Percentiles rank a stretch among this genome's conserved stretches.
Evolutionary conservation across 1,139 yeast species (phyloP).

Genomic region (Yamadazyma membranifaciens): DNA sequence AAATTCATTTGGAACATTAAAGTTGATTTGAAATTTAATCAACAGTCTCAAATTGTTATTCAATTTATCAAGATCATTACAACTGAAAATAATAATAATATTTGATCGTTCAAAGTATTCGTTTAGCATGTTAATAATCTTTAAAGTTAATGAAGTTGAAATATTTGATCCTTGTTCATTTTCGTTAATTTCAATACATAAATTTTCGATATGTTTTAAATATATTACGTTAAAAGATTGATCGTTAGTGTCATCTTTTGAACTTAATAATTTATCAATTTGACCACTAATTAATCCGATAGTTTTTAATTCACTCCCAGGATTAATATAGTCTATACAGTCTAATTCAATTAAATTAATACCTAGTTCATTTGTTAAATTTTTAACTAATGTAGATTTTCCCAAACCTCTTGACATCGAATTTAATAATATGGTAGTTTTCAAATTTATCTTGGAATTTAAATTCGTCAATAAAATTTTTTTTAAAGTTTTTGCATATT

Average conservation of each 20-base stretch:
- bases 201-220: slow-evolving; percentile 70
- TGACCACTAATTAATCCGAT: slow-evolving; percentile 77
- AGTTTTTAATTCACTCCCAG: slow-evolving; percentile 76
- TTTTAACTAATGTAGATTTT: slow-evolving; percentile 61
- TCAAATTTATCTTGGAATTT: slow-evolving; percentile 39
- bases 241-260: slow-evolving; percentile 6
- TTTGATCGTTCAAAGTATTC: slow-evolving; percentile 44
- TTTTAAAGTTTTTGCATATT: slow-evolving; percentile 51
- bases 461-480: slow-evolving; percentile 50
- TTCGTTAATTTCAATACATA: slow-evolving; percentile 66
- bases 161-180: slow-evolving; percentile 57
- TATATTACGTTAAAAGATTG: slow-evolving; percentile 47
- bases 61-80: slow-evolving; percentile 68
- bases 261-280: slow-evolving; percentile 51
- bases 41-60: slow-evolving; percentile 65
- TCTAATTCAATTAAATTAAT: slow-evolving; percentile 70
- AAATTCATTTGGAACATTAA: slow-evolving; percentile 74
- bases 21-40: slow-evolving; percentile 73
- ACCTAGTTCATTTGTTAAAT: slow-evolving; percentile 60
- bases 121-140: slow-evolving; percentile 56
- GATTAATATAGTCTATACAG: slow-evolving; percentile 58
- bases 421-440: slow-evolving; percentile 63
- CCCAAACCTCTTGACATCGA: slow-evolving; percentile 81
- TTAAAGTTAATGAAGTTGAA: slow-evolving; percentile 57
- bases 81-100: slow-evolving; percentile 61